These are phyloP conservation scores for Heliocybe sulcata DNA, from an alignment of 1,284 basidiomycete genomes.

Conservation along the genomic window DNA sequence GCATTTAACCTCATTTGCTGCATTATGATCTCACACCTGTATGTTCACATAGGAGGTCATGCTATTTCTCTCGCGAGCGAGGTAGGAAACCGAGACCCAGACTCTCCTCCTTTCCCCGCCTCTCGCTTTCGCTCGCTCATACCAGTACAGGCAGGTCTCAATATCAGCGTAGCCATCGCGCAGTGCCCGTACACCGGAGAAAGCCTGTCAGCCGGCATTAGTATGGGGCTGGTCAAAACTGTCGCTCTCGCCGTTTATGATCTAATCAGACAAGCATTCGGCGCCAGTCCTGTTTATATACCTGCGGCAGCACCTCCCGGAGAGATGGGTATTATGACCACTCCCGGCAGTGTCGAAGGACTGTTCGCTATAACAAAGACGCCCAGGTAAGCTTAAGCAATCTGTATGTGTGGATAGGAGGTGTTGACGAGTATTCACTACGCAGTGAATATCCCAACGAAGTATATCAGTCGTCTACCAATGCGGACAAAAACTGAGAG, in stretches of 20 bases:
- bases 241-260: slow-evolving; percentile 19
- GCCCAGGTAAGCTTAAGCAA: neutral
- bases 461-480: neutral
- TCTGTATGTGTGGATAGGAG: neutral
- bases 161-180: slow-evolving; percentile 22
- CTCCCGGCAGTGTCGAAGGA: neutral
- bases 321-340: neutral
- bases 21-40: neutral
- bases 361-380: neutral
- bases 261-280: slow-evolving; percentile 21
- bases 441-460: neutral
- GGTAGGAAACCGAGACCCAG: slow-evolving; percentile 11
- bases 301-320: slow-evolving; percentile 7
- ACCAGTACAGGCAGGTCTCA: slow-evolving; percentile 22
- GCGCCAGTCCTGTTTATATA: slow-evolving; percentile 27
- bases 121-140: neutral
- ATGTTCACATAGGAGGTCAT: slow-evolving; percentile 23
- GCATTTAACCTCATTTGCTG: too few relatives aligned
- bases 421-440: neutral
- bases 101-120: neutral
- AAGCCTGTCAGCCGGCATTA: slow-evolving; percentile 5
- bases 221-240: slow-evolving; percentile 16
- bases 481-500: too few relatives aligned
- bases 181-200: slow-evolving; percentile 28
- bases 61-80: slow-evolving; percentile 25